These are phyloP conservation scores for Aspergillus ustus DNA, from an alignment of 2,329 filamentous ascomycete species.

Conservation along the genomic window DNA sequence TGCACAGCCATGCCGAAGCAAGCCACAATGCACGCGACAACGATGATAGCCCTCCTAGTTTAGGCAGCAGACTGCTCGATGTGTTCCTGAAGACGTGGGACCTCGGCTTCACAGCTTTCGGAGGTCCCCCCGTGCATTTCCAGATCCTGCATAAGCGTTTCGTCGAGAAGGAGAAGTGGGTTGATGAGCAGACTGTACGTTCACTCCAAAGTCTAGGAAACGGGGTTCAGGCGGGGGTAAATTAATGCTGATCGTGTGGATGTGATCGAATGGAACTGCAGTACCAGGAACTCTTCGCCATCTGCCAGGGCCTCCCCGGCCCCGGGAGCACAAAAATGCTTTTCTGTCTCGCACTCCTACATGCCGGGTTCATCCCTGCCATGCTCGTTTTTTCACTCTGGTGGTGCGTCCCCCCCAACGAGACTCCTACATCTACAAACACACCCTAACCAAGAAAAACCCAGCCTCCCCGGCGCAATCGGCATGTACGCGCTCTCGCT, in stretches of 20 bases:
- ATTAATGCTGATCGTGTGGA: not conserved
- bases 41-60: conserved; percentile 11
- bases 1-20: conserved; percentile 1
- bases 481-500: not conserved
- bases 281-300: conserved; percentile 74
- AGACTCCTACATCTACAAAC: no score
- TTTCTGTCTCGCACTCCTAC: conserved; percentile 69
- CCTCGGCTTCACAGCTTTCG: conserved; percentile 68
- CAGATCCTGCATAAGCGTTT: conserved; percentile 68
- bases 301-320: conserved; percentile 70
- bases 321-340: conserved; percentile 73
- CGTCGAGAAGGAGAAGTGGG: conserved; percentile 64
- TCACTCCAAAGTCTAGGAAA: not conserved
- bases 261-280: conserved; percentile 33
- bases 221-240: not conserved
- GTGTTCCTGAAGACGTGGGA: conserved; percentile 57
- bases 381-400: conserved; percentile 66
- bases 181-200: conserved; percentile 69
- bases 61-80: conserved; percentile 33
- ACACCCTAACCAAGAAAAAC: not conserved
- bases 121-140: conserved; percentile 72
- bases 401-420: conserved; percentile 50
- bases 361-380: conserved; percentile 62
- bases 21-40: not conserved
- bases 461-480: not conserved